A percentile compares a stretch with the other conserved stretches of the same genome.
Evolutionary conservation across 1,139 yeast species (phyloP).

Genomic region (Groenewaldozyma sp.): DNA sequence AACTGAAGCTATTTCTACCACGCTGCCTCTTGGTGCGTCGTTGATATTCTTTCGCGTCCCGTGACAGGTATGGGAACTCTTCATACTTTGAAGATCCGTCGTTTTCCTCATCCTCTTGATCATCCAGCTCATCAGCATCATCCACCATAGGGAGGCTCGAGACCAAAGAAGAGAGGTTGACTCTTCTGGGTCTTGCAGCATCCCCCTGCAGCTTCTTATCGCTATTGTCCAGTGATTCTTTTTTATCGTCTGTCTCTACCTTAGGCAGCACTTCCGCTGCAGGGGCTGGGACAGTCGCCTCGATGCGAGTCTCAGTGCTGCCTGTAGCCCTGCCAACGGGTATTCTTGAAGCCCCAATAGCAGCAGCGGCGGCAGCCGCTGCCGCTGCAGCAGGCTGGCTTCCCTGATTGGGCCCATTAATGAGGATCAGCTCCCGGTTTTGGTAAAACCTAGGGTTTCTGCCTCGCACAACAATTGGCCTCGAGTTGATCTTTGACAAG

Average conservation of each 20-base stretch:
- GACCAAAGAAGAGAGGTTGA: not conserved
- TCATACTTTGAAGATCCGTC: no score
- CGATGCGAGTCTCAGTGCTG: no score
- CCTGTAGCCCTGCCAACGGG: not conserved
- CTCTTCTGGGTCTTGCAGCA: not conserved
- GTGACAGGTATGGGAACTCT: conserved; percentile 1
- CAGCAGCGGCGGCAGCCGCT: no score
- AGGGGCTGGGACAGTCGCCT: no score
- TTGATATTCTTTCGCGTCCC: conserved; percentile 1
- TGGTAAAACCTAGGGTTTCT: conserved; percentile 57
- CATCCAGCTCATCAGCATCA: conserved; percentile 2
- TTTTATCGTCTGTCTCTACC: not conserved
- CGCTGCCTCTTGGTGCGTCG: not conserved
- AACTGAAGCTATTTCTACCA: not conserved
- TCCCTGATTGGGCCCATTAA: conserved; percentile 4
- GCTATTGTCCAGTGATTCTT: not conserved
- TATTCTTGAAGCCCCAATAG: no score
- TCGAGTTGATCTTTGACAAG: conserved; percentile 24
- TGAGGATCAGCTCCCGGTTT: conserved; percentile 41
- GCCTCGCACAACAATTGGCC: conserved; percentile 56
- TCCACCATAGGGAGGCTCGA: not conserved
- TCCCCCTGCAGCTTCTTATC: not conserved
- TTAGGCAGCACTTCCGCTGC: no score
- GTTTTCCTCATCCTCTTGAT: conserved; percentile 6
- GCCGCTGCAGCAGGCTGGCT: not conserved